Base-by-base conservation (phyloP, 768 basidiomycete species). In the Boletus rubroflammeus region DNA sequence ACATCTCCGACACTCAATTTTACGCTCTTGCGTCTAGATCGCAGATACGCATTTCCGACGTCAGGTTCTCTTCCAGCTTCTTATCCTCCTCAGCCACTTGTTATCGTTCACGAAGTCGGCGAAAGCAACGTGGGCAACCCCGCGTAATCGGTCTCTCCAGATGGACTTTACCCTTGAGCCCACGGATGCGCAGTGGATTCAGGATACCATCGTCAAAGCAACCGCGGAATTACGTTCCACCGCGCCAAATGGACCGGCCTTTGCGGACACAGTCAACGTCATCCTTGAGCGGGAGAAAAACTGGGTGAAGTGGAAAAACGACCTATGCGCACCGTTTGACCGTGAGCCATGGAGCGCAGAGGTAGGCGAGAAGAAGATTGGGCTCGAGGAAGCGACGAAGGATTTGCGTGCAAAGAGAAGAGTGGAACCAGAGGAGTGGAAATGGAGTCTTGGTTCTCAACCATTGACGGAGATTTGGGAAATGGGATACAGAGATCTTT, bases 31-130 rank as follows among this genome's bases (percentile, higher is more conserved):
- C 45, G 46, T 57, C 7, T 64, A 94, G 93, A 82, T 95, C 49
- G 88, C 92, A 21, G 93, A 95, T 64, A 89, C 89, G 0, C 83
- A 89, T 62, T 97, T 97, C 76, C 88, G 93, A n/a, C 84, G 92
- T 15, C 94, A 96, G 72, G 84, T 94, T 70, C 78, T 96, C 19
- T 86, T 95, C 66, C 93, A 97, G 63, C 72, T 91, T 3, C 75
- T 90, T 19, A 87, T 90, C 39, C 76, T 90, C n/a, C 77, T 92
- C 39, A 78, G 83, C 47, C 87, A 91, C 66, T 78, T 94, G 26
- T 76, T 86, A 21, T 82, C 78, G 3, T 90, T 90, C 65, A 91
- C 90, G 0, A 85, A 86, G 59, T 56, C 78, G 2, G 78, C 80
- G 1, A 91, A 92, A 61, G 71, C 76, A 0, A 63, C 73, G 29